phyloP scores from a whole-genome alignment of 2,329 filamentous ascomycete species.

The Pestalotiopsis sp. region DNA sequence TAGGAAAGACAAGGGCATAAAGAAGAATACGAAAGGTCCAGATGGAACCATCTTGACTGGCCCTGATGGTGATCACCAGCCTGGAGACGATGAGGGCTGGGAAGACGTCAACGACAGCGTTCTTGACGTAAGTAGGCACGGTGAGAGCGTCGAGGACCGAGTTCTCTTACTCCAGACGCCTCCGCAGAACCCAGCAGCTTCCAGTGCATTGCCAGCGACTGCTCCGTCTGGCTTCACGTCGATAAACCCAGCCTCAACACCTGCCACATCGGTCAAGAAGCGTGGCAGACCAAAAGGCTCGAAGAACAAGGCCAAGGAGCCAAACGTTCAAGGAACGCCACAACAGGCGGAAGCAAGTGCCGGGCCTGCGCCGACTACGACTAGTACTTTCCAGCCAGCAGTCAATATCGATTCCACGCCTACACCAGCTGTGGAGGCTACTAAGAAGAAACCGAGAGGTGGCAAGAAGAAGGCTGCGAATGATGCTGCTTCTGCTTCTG shows the following conservation, averaged over 20 bases:
- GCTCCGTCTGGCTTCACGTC: slow-evolving; percentile 32
- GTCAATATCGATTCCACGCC: neutral
- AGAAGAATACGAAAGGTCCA: slow-evolving; percentile 41
- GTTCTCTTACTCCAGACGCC: slow-evolving; percentile 26
- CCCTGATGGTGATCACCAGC: slow-evolving; percentile 19
- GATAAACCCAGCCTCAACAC: slow-evolving; percentile 28
- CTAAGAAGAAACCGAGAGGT: slow-evolving; percentile 37
- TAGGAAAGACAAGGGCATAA: slow-evolving; percentile 53
- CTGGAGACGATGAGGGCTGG: slow-evolving; percentile 44
- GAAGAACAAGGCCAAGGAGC: slow-evolving; percentile 49
- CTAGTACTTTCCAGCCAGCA: slow-evolving; percentile 26
- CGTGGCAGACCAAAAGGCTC: slow-evolving; percentile 56
- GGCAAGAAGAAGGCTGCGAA: slow-evolving; percentile 35
- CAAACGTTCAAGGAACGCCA: slow-evolving; percentile 27
- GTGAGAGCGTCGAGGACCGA: slow-evolving; percentile 28
- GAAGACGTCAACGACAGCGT: slow-evolving; percentile 45
- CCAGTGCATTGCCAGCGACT: slow-evolving; percentile 24
- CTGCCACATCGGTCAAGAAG: slow-evolving; percentile 36
- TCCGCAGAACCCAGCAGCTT: slow-evolving; percentile 20
- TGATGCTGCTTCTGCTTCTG: slow-evolving; percentile 11
- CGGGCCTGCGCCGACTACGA: slow-evolving; percentile 28
- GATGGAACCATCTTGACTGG: slow-evolving; percentile 21
- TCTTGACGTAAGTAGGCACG: slow-evolving; percentile 31
- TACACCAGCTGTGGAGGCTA: slow-evolving; percentile 28
- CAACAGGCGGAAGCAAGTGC: slow-evolving; percentile 15